Evolutionary conservation across 164 flowering plant genomes (phyloP).

Genomic region (Amborella trichopoda): DNA sequence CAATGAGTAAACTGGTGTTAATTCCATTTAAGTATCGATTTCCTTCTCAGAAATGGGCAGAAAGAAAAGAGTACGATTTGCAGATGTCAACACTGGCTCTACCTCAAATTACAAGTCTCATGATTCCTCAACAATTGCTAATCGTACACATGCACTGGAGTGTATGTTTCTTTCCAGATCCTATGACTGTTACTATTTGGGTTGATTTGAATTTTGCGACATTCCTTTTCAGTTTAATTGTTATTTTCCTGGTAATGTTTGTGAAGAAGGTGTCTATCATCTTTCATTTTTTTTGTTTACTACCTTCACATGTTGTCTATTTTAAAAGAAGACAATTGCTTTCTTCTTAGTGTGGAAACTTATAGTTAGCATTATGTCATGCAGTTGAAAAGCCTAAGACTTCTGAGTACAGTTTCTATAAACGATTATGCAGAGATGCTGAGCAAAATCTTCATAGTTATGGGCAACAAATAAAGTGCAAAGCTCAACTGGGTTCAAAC

Average conservation of each 20-base stretch:
- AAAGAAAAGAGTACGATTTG: slow-evolving; percentile 20
- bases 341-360: slow-evolving; percentile 1
- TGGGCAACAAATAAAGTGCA: slow-evolving; percentile 11
- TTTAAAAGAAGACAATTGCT: not conserved
- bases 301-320: not conserved
- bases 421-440: slow-evolving; percentile 31
- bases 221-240: not conserved
- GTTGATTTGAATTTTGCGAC: not conserved
- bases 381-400: slow-evolving; percentile 56
- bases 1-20: not conserved
- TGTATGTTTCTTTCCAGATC: slow-evolving; percentile 11
- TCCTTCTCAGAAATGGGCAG: slow-evolving; percentile 14
- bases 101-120: slow-evolving; percentile 5
- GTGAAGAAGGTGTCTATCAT: not conserved
- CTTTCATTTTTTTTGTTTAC: not conserved
- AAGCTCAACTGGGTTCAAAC: too few relatives aligned
- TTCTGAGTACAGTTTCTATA: slow-evolving; percentile 62
- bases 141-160: slow-evolving; percentile 9
- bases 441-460: slow-evolving; percentile 7
- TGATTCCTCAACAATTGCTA: slow-evolving; percentile 7
- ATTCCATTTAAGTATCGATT: slow-evolving; percentile 1
- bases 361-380: slow-evolving; percentile 5
- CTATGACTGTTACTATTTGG: not conserved
- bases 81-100: slow-evolving; percentile 9
- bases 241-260: not conserved